Evolutionary conservation across 805 yeast species (phyloP).

Genomic region (Wickerhamiella lipophila): DNA sequence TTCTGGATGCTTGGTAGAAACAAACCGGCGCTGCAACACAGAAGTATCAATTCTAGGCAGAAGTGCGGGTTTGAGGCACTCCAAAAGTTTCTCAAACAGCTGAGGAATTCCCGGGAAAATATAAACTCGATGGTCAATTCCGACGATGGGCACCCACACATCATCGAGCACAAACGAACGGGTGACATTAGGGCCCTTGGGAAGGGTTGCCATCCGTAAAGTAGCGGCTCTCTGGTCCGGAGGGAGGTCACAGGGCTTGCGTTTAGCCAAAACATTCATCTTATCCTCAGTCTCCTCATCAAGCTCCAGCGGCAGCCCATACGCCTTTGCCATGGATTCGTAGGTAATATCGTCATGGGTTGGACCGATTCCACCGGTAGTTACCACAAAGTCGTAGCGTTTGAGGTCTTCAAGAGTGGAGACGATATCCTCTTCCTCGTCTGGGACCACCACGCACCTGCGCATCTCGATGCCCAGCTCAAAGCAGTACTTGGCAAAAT

Average conservation of each 20-base stretch:
- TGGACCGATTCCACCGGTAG: slow-evolving; percentile 71
- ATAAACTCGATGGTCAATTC: slow-evolving; percentile 49
- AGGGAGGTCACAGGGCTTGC: slow-evolving; percentile 17
- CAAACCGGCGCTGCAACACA: slow-evolving; percentile 33
- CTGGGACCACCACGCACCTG: slow-evolving; percentile 63
- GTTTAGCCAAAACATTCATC: slow-evolving; percentile 37
- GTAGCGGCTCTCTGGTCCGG: slow-evolving; percentile 45
- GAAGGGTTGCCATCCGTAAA: slow-evolving; percentile 70
- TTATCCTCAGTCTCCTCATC: slow-evolving; percentile 46
- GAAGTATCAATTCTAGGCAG: slow-evolving; percentile 31
- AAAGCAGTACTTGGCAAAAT: slow-evolving; percentile 62
- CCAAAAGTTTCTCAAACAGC: slow-evolving; percentile 46
- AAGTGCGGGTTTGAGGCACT: slow-evolving; percentile 32
- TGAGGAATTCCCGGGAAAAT: slow-evolving; percentile 79
- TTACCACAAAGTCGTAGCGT: slow-evolving; percentile 56
- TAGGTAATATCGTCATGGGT: slow-evolving; percentile 88
- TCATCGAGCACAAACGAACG: slow-evolving; percentile 35
- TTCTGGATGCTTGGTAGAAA: slow-evolving; percentile 50
- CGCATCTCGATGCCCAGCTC: slow-evolving; percentile 51
- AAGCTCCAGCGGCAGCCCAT: slow-evolving; percentile 36
- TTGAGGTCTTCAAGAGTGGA: slow-evolving; percentile 38
- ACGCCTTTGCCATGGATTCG: slow-evolving; percentile 57
- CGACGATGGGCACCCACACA: slow-evolving; percentile 78
- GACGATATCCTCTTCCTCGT: slow-evolving; percentile 53
- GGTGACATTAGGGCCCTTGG: slow-evolving; percentile 32